Percentiles rank a stretch among this genome's conserved stretches.
Evolutionary conservation across 805 yeast genomes (phyloP).

Genomic region (Wickerhamiella galacta): DNA sequence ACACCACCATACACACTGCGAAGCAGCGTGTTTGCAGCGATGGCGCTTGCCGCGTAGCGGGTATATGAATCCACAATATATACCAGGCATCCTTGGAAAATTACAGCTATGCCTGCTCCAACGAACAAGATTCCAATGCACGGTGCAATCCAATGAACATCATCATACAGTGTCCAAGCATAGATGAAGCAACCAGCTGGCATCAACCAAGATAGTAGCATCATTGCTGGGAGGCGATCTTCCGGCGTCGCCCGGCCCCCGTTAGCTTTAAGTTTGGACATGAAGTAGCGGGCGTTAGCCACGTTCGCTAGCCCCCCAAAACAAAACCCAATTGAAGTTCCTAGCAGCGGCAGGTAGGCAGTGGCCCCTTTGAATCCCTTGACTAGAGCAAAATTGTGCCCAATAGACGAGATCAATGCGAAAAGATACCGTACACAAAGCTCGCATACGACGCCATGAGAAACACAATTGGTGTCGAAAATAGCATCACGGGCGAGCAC

Average conservation of each 20-base stretch:
- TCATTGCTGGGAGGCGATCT: constrained; percentile 39
- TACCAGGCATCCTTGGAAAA: constrained; percentile 46
- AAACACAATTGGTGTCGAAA: constrained; percentile 31
- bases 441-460: constrained; percentile 27
- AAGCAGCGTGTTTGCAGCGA: constrained; percentile 45
- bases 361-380: constrained; percentile 22
- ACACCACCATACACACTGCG: constrained; percentile 41
- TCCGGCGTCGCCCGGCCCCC: constrained; percentile 41
- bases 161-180: constrained; percentile 40
- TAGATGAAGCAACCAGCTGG: constrained; percentile 41
- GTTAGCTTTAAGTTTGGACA: constrained; percentile 14
- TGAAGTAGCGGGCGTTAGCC: constrained; percentile 17
- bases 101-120: constrained; percentile 36
- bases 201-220: constrained; percentile 29
- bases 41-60: constrained; percentile 43
- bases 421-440: constrained; percentile 30
- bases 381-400: constrained; percentile 21
- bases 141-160: constrained; percentile 38
- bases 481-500: constrained; percentile 71
- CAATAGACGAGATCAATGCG: constrained; percentile 27
- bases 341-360: constrained; percentile 21
- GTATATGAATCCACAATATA: constrained; percentile 48
- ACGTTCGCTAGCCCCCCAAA: constrained; percentile 21
- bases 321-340: constrained; percentile 20
- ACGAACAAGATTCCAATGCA: constrained; percentile 36